Conservation (phyloP, 2,329 filamentous ascomycete genomes). For the Ophiostoma montium region DNA sequence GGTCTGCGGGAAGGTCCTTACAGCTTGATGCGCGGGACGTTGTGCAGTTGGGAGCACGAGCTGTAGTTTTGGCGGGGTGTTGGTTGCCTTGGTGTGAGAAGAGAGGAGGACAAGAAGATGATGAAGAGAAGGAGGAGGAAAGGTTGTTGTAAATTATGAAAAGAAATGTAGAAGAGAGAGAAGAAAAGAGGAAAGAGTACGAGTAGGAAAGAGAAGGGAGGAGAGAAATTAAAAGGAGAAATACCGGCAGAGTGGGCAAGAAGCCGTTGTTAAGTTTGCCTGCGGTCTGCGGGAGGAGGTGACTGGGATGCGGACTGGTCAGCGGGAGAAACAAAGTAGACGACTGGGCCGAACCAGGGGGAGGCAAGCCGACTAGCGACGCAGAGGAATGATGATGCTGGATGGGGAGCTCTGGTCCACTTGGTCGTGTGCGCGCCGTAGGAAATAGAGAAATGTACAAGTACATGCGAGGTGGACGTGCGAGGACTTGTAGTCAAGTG, state of each 20-base stretch:
- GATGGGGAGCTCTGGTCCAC: constrained; percentile 5
- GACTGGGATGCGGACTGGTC: constrained; percentile 4
- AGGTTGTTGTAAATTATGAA: neutral
- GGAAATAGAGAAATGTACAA: no score
- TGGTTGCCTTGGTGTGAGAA: neutral
- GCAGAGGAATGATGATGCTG: neutral
- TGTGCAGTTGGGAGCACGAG: neutral
- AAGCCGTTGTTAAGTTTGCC: constrained; percentile 8
- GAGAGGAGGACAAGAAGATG: neutral
- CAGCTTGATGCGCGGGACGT: neutral
- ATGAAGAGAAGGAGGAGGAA: neutral
- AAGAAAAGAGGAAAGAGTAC: constrained; percentile 6
- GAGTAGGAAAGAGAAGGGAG: neutral
- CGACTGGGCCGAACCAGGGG: constrained; percentile 5
- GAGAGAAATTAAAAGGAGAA: neutral
- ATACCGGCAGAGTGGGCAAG: constrained; percentile 5
- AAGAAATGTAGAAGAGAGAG: neutral
- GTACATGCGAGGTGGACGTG: no score
- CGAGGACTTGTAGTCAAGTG: no score
- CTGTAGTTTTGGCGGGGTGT: constrained; percentile 7
- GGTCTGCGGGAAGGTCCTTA: neutral
- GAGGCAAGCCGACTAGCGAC: neutral
- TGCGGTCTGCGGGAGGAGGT: neutral
- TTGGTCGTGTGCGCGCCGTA: neutral
- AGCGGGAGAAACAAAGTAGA: constrained; percentile 5